phyloP scores from a whole-genome alignment of 371 early-diverging fungal species.

The Mucor velutinosus region DNA sequence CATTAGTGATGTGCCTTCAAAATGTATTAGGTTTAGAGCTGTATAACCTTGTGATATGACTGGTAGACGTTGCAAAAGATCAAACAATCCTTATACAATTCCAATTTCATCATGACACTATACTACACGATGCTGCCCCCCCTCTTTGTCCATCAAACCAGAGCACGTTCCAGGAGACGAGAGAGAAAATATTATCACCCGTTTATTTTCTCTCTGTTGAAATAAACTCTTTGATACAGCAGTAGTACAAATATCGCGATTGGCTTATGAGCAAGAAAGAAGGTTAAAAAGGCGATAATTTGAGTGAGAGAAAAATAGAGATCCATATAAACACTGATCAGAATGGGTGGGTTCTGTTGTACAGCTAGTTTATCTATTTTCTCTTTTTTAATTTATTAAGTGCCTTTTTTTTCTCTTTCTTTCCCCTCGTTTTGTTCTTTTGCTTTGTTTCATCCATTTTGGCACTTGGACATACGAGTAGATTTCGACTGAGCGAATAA shows the following conservation, averaged over 20 bases:
- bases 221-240: background rate
- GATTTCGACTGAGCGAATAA: no score
- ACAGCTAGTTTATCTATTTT: background rate
- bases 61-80: background rate
- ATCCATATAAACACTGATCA: constrained; percentile 8
- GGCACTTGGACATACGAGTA: background rate
- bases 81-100: background rate
- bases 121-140: no score
- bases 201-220: background rate
- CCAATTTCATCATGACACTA: no score
- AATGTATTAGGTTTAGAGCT: background rate
- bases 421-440: background rate
- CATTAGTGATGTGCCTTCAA: background rate
- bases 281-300: constrained; percentile 4
- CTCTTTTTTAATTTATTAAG: constrained; percentile 1
- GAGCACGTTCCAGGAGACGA: background rate
- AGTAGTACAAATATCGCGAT: background rate
- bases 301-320: background rate
- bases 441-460: background rate
- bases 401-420: constrained; percentile 3
- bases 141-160: no score
- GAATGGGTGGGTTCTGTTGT: constrained; percentile 7
- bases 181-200: background rate
- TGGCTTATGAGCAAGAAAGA: constrained; percentile 2
- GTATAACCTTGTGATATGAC: background rate